A percentile compares a stretch with the other conserved stretches of the same genome.
phyloP scores from a whole-genome alignment of 768 basidiomycete genomes.

The Exsudoporus frostii region DNA sequence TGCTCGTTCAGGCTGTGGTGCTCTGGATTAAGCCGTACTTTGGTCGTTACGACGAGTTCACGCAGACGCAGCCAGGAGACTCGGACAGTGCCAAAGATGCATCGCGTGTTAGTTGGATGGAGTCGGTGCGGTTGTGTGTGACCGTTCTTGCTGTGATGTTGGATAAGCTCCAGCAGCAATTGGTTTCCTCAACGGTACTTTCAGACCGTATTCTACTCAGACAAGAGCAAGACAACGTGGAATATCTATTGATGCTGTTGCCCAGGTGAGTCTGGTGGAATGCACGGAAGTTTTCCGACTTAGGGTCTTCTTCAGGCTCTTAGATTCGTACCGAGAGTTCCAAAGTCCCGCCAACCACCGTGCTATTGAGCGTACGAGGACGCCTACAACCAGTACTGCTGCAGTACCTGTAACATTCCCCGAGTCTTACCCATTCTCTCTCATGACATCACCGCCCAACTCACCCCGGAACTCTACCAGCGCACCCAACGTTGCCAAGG shows the following conservation, averaged over 20 bases:
- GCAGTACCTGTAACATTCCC: conserved; percentile 82
- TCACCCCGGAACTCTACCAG: conserved; percentile 41
- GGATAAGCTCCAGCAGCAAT: conserved; percentile 80
- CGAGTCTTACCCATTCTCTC: conserved; percentile 88
- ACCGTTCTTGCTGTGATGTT: conserved; percentile 88
- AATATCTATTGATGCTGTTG: conserved; percentile 75
- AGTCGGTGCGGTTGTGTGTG: conserved; percentile 84
- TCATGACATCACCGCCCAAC: conserved; percentile 67
- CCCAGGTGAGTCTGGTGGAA: conserved; percentile 58
- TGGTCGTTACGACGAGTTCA: conserved; percentile 84
- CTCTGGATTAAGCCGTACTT: conserved; percentile 96
- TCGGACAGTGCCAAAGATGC: conserved; percentile 63
- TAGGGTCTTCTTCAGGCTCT: conserved; percentile 46
- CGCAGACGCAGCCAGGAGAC: conserved; percentile 60
- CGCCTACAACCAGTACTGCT: conserved; percentile 55
- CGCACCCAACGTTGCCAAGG: conserved; percentile 41
- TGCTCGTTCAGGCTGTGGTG: conserved; percentile 83
- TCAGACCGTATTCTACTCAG: conserved; percentile 58
- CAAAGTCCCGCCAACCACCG: conserved; percentile 62
- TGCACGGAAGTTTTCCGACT: background rate
- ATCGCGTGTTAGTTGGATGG: conserved; percentile 84
- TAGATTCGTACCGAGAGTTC: conserved; percentile 87
- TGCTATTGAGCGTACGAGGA: conserved; percentile 66
- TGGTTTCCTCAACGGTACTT: conserved; percentile 63
- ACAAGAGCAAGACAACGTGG: conserved; percentile 91